phyloP scores from a whole-genome alignment of 257 asterid genomes.

The Solanum pennellii region DNA sequence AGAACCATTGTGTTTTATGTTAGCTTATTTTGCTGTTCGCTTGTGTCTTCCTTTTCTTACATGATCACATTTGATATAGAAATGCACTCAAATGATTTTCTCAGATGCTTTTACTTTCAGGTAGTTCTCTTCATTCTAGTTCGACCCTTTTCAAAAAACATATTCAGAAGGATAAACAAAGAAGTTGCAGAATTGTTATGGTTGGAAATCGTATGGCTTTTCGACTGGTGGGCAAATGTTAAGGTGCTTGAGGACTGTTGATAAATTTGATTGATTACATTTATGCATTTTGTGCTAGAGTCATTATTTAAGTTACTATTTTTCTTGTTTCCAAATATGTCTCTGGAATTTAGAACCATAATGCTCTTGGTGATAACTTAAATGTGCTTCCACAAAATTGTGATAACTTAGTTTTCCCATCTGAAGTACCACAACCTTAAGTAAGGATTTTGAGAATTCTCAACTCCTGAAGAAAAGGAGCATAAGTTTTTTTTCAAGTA shows the following conservation, averaged over 20 bases:
- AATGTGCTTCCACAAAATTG: background rate
- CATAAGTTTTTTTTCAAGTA: background rate
- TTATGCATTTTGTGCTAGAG: background rate
- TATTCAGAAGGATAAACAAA: slow-evolving; percentile 59
- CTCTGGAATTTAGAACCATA: background rate
- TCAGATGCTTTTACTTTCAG: slow-evolving; percentile 24
- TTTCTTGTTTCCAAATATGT: background rate
- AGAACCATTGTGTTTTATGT: background rate
- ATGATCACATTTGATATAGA: background rate
- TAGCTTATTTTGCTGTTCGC: background rate
- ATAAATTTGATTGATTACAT: background rate
- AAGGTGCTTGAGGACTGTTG: slow-evolving; percentile 35
- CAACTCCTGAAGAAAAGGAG: background rate
- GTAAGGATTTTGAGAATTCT: background rate
- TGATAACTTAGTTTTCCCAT: background rate
- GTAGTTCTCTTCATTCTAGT: slow-evolving; percentile 45
- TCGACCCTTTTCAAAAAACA: slow-evolving; percentile 52
- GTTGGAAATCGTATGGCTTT: slow-evolving; percentile 77
- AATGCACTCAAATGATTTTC: background rate
- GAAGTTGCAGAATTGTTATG: slow-evolving; percentile 52
- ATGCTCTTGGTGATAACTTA: background rate
- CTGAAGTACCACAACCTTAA: background rate
- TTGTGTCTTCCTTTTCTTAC: background rate
- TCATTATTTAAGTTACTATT: background rate
- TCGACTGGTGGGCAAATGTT: slow-evolving; percentile 93